These are phyloP conservation scores for Xylaria sp. DNA, from an alignment of 2,329 filamentous ascomycete genomes.

Conservation along the genomic window DNA sequence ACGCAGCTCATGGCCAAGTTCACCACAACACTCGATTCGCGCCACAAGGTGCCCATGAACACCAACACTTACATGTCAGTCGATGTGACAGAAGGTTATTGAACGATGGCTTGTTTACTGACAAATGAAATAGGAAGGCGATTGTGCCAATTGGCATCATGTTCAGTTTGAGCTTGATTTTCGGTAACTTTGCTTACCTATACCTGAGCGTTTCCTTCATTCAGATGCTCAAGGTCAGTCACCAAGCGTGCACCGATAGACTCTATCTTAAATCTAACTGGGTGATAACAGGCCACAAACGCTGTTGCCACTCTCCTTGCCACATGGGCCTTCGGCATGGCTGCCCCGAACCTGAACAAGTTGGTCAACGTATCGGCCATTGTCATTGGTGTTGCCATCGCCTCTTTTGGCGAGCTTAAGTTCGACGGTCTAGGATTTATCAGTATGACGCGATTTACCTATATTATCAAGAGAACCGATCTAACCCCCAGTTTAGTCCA, in stretches of 20 bases:
- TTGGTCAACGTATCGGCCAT: slow-evolving; percentile 64
- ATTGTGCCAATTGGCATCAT: slow-evolving; percentile 74
- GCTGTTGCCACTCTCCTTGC: slow-evolving; percentile 74
- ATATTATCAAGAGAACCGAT: neutral
- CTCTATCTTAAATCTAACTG: slow-evolving; percentile 7
- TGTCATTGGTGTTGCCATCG: slow-evolving; percentile 62
- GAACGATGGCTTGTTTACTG: neutral
- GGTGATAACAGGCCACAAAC: slow-evolving; percentile 63
- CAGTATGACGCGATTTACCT: slow-evolving; percentile 32
- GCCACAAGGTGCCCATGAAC: slow-evolving; percentile 71
- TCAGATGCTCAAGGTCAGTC: slow-evolving; percentile 71
- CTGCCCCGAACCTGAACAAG: slow-evolving; percentile 58
- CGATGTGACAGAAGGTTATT: neutral
- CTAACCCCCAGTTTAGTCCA: slow-evolving; percentile 61
- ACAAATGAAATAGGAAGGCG: slow-evolving; percentile 53
- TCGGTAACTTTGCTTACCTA: slow-evolving; percentile 74
- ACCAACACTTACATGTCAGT: slow-evolving; percentile 65
- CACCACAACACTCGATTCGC: slow-evolving; percentile 70
- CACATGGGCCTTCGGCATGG: slow-evolving; percentile 68
- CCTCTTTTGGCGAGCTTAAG: slow-evolving; percentile 72
- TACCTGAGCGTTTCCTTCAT: slow-evolving; percentile 76
- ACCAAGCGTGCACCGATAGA: slow-evolving; percentile 38
- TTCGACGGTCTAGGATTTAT: slow-evolving; percentile 74
- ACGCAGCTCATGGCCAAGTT: slow-evolving; percentile 73
- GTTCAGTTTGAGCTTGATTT: slow-evolving; percentile 73